Evolutionary conservation across 805 yeast species (phyloP).

Genomic region (Metschnikowia borealis): DNA sequence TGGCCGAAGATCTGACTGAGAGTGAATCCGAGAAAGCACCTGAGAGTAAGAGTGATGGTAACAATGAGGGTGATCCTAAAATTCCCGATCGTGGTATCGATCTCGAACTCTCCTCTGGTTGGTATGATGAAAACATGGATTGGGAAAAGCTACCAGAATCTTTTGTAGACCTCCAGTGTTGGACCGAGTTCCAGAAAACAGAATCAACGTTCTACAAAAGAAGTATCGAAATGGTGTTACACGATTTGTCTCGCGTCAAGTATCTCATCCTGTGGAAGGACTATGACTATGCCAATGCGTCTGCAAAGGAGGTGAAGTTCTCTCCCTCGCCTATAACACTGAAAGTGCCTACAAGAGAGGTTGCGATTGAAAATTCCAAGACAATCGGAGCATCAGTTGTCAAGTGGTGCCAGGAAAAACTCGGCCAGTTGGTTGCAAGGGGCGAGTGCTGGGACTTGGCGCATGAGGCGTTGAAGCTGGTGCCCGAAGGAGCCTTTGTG

Average conservation of each 20-base stretch:
- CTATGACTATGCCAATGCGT: conserved; percentile 17
- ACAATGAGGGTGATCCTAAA: too few relatives aligned
- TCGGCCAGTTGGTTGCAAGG: conserved; percentile 45
- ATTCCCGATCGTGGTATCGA: conserved; percentile 21
- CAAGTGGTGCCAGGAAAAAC: too few relatives aligned
- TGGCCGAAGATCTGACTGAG: conserved; percentile 19
- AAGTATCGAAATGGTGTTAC: conserved; percentile 24
- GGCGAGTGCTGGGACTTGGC: conserved; percentile 67
- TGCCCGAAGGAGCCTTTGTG: conserved; percentile 56
- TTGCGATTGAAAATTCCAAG: conserved; percentile 20
- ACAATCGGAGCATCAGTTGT: conserved; percentile 36
- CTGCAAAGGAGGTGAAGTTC: conserved; percentile 28
- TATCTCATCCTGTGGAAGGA: conserved; percentile 41
- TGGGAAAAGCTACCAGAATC: too few relatives aligned
- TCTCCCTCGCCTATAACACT: conserved; percentile 41
- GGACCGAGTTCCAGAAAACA: too few relatives aligned
- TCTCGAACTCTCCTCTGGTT: conserved; percentile 41
- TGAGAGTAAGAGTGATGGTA: too few relatives aligned
- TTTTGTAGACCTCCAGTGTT: too few relatives aligned
- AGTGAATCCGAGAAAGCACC: too few relatives aligned
- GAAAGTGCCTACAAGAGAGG: conserved; percentile 27
- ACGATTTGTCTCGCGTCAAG: conserved; percentile 38
- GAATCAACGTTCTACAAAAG: too few relatives aligned
- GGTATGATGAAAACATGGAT: conserved; percentile 32
- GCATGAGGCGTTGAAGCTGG: conserved; percentile 47